A percentile compares a stretch with the other conserved stretches of the same genome.
Evolutionary conservation across 257 asterid genomes (phyloP).

Genomic region (Gentiana straminea): DNA sequence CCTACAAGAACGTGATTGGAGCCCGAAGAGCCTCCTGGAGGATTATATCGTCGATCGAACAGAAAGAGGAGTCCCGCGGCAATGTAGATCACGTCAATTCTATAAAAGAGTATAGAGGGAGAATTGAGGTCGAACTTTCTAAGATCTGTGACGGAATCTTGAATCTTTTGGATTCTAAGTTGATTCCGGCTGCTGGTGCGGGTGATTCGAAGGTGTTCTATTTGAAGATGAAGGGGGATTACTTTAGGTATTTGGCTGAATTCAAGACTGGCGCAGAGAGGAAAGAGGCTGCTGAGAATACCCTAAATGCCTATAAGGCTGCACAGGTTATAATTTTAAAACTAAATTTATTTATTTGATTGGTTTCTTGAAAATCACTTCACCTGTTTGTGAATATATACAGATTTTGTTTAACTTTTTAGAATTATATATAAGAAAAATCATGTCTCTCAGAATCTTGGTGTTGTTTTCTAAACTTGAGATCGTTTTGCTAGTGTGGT

Average conservation of each 20-base stretch:
- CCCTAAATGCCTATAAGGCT: constrained; percentile 28
- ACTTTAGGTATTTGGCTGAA: constrained; percentile 28
- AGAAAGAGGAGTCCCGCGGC: constrained; percentile 30
- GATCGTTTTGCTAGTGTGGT: too few species aligned
- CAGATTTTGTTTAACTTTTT: too few species aligned
- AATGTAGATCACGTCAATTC: constrained; percentile 16
- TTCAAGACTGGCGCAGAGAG: constrained; percentile 20
- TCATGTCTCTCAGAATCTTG: too few species aligned
- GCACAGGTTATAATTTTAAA: constrained; percentile 16
- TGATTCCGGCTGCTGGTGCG: constrained; percentile 15
- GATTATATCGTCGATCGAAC: constrained; percentile 25
- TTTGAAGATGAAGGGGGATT: constrained; percentile 31
- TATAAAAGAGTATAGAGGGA: constrained; percentile 18
- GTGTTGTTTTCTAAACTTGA: too few species aligned
- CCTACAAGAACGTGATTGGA: constrained; percentile 30
- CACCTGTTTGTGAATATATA: neutral
- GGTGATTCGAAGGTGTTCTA: constrained; percentile 28
- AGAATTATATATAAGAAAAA: too few species aligned
- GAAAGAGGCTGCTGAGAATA: constrained; percentile 29
- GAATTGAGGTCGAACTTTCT: constrained; percentile 20
- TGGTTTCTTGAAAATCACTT: neutral
- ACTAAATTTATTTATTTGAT: too few species aligned
- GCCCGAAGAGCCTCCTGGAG: constrained; percentile 24
- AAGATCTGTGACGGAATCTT: constrained; percentile 19
- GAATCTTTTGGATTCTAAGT: constrained; percentile 17